These are phyloP conservation scores for Serendipita sp. DNA, from an alignment of 768 basidiomycete genomes.

Conservation along the genomic window DNA sequence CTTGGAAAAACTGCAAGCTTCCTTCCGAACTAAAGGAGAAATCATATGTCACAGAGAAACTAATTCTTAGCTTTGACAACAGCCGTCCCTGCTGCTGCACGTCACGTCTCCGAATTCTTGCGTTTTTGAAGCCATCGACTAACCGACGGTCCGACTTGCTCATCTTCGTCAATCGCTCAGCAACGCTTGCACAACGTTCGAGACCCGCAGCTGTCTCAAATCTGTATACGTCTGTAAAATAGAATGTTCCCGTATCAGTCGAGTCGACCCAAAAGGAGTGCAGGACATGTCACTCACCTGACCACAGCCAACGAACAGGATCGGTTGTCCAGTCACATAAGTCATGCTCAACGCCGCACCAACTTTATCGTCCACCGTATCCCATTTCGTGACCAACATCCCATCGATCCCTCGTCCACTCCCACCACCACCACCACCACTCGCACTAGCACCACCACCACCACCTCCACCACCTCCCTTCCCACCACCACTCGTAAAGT, in stretches of 20 bases:
- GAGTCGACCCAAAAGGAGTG: neutral
- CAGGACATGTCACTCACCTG: slow-evolving; percentile 39
- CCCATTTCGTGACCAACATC: slow-evolving; percentile 98
- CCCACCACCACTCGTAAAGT: slow-evolving; percentile 63
- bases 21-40: neutral
- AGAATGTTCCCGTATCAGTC: slow-evolving; percentile 2
- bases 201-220: slow-evolving; percentile 74
- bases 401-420: slow-evolving; percentile 90
- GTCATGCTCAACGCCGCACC: slow-evolving; percentile 98
- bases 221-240: slow-evolving; percentile 80
- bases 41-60: neutral
- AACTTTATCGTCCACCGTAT: slow-evolving; percentile 96
- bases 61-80: neutral
- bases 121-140: neutral
- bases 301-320: slow-evolving; percentile 95
- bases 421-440: slow-evolving; percentile 32
- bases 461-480: slow-evolving; percentile 48
- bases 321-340: slow-evolving; percentile 95
- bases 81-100: neutral
- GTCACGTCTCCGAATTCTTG: neutral
- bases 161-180: slow-evolving; percentile 42
- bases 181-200: slow-evolving; percentile 87
- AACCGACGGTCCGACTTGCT: neutral
- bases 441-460: slow-evolving; percentile 11
- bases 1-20: no score